Evolutionary conservation across 179 eudicot species (phyloP).

Genomic region (Heliamphora pulchella): DNA sequence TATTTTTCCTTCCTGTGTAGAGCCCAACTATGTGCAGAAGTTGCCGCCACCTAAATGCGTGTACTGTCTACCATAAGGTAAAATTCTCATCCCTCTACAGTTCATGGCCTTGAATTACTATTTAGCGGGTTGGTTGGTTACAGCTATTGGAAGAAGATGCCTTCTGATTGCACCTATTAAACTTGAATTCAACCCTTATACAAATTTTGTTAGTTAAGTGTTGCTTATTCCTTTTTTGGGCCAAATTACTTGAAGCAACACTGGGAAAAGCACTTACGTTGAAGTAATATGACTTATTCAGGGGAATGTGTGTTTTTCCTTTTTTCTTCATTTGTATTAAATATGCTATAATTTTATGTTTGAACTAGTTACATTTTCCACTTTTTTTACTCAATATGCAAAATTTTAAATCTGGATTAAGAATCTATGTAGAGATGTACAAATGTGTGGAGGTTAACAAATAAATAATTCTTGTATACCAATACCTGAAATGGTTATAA

Average conservation of each 20-base stretch:
- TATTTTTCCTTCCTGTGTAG: constrained; percentile 30
- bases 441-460: too few relatives aligned
- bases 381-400: too few relatives aligned
- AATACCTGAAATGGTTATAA: too few relatives aligned
- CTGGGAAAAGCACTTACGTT: not conserved
- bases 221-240: not conserved
- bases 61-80: constrained; percentile 91
- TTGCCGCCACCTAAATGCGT: constrained; percentile 84
- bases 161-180: not conserved
- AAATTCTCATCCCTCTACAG: not conserved
- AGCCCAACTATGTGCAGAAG: constrained; percentile 66
- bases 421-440: too few relatives aligned
- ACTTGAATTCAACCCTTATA: not conserved
- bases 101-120: constrained; percentile 8
- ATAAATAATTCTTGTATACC: not conserved
- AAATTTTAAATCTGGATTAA: too few relatives aligned
- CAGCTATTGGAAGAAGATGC: not conserved
- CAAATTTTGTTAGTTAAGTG: not conserved
- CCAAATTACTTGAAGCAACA: not conserved
- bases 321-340: not conserved
- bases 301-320: not conserved
- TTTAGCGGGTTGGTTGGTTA: not conserved
- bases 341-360: not conserved
- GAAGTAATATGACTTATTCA: not conserved
- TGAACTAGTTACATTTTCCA: not conserved